Evolutionary conservation across 306 rosid species (phyloP).

Genomic region (Chamaecrista fasciculata): DNA sequence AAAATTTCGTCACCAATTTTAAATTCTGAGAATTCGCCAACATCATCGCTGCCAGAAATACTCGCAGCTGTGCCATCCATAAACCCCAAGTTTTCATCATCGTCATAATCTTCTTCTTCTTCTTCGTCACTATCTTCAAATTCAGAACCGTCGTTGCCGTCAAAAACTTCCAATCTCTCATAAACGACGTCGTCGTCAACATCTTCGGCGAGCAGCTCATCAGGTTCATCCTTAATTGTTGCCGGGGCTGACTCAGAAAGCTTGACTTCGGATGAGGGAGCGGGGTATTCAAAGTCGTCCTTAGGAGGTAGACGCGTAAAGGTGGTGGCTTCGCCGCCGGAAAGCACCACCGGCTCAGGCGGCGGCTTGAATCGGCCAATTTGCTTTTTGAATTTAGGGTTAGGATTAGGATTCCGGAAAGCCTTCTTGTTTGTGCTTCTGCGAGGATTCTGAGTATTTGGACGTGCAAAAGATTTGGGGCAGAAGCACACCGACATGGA

Average conservation of each 20-base stretch:
- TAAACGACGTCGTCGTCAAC: slow-evolving; percentile 1
- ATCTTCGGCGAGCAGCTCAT: slow-evolving; percentile 17
- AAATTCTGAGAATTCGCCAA: slow-evolving; percentile 12
- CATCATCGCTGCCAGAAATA: not conserved
- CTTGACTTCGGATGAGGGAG: slow-evolving; percentile 56
- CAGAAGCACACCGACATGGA: slow-evolving; percentile 46
- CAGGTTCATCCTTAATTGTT: slow-evolving; percentile 28
- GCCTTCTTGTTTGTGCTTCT: slow-evolving; percentile 27
- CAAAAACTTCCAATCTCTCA: slow-evolving; percentile 31
- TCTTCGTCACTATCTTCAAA: slow-evolving; percentile 38
- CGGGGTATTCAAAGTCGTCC: slow-evolving; percentile 70
- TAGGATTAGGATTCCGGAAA: slow-evolving; percentile 29
- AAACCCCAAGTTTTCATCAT: slow-evolving; percentile 10
- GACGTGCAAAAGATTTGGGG: slow-evolving; percentile 52
- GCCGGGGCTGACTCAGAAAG: slow-evolving; percentile 60
- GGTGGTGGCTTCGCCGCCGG: slow-evolving; percentile 79
- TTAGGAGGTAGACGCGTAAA: slow-evolving; percentile 80
- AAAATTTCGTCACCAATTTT: slow-evolving; percentile 22
- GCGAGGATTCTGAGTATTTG: slow-evolving; percentile 44
- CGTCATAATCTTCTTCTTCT: not conserved
- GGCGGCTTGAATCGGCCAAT: slow-evolving; percentile 25
- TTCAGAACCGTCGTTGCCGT: slow-evolving; percentile 36
- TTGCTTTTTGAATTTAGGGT: slow-evolving; percentile 29
- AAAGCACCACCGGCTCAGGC: slow-evolving; percentile 36
- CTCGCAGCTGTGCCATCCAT: slow-evolving; percentile 20